Percentiles rank a stretch among this genome's conserved stretches.
Conservation (phyloP, 129 eudicot species). For the Pseudognaphalium luteoalbum region DNA sequence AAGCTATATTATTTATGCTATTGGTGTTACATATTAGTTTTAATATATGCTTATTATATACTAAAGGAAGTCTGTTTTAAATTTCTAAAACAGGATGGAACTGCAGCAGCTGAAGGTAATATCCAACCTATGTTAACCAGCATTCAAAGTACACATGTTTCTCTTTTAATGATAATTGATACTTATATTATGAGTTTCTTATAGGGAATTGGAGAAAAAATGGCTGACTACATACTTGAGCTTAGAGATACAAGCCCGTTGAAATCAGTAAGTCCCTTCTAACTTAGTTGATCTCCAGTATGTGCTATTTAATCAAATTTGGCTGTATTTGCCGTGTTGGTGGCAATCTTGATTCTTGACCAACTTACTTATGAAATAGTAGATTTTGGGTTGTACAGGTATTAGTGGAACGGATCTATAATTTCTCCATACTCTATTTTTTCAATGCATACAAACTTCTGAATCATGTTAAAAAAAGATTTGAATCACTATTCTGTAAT, state of each 20-base stretch:
- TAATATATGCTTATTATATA: background rate
- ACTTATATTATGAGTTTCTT: slow-evolving; percentile 1
- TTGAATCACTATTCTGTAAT: background rate
- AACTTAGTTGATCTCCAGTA: background rate
- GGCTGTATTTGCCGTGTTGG: background rate
- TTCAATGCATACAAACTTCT: background rate
- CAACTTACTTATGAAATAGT: background rate
- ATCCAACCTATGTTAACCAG: background rate
- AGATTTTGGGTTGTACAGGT: background rate
- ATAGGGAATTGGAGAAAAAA: slow-evolving; percentile 89
- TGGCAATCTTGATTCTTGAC: background rate
- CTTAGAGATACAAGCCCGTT: slow-evolving; percentile 78
- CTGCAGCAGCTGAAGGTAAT: slow-evolving; percentile 76
- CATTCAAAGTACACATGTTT: background rate
- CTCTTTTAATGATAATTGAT: background rate
- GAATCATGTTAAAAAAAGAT: background rate
- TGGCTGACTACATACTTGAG: slow-evolving; percentile 80
- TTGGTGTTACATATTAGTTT: background rate
- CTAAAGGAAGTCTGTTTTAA: slow-evolving; percentile 8
- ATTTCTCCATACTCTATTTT: background rate
- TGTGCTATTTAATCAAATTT: background rate
- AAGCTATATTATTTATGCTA: background rate
- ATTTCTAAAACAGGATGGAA: slow-evolving; percentile 57
- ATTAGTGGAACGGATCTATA: background rate
- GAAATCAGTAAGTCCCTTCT: slow-evolving; percentile 59